A percentile compares a stretch with the other conserved stretches of the same genome.
Evolutionary conservation across 371 early-diverging fungal genomes (phyloP).

Genomic region (Mortierella sp.): DNA sequence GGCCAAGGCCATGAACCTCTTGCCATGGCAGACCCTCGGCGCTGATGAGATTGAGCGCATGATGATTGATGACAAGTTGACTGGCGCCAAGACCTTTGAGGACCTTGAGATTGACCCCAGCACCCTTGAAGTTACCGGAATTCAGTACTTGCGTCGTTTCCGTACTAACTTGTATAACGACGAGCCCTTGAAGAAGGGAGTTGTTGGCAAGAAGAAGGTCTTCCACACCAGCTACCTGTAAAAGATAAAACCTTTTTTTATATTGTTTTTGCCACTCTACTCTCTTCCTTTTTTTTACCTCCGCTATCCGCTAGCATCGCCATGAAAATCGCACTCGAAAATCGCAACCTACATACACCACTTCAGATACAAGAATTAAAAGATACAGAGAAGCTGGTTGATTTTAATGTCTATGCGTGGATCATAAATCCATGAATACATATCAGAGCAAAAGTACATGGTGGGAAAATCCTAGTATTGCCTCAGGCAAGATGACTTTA

Average conservation of each 20-base stretch:
- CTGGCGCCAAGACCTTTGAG: constrained; percentile 82
- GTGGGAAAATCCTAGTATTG: no score
- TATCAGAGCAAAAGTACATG: no score
- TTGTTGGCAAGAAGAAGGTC: constrained; percentile 69
- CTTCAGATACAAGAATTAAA: no score
- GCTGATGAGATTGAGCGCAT: constrained; percentile 82
- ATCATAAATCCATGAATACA: no score
- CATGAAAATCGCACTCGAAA: no score
- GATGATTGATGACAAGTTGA: constrained; percentile 80
- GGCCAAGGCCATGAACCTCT: constrained; percentile 57
- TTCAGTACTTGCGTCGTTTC: constrained; percentile 87
- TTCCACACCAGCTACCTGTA: constrained; percentile 66
- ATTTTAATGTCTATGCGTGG: no score
- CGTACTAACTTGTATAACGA: constrained; percentile 76
- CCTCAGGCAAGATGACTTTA: no score
- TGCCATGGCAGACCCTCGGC: constrained; percentile 73
- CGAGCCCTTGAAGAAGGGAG: constrained; percentile 70
- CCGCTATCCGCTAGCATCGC: constrained; percentile 9
- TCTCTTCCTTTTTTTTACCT: not conserved
- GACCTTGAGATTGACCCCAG: constrained; percentile 88
- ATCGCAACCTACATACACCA: no score
- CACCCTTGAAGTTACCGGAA: constrained; percentile 80
- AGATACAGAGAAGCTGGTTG: no score
- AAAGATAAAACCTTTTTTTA: not conserved
- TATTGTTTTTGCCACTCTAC: not conserved